These are phyloP conservation scores for Phytophthora podocarpi DNA, from an alignment of 352 stramenopile genomes.

Conservation along the genomic window DNA sequence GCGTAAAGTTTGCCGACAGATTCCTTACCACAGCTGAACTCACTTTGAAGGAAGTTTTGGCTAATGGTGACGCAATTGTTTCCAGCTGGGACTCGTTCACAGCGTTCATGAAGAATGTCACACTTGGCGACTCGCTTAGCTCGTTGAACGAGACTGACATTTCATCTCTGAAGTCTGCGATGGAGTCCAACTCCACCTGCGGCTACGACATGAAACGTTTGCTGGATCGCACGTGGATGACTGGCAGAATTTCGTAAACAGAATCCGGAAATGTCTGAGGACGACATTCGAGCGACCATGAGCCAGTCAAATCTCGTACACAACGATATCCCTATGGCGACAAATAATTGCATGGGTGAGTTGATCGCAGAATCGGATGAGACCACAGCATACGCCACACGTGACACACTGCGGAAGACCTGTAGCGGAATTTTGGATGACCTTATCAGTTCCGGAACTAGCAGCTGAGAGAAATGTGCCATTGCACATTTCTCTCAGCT, in stretches of 20 bases:
- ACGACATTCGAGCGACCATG: too few relatives aligned
- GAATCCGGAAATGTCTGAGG: conserved; percentile 23
- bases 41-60: conserved; percentile 35
- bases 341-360: conserved; percentile 38
- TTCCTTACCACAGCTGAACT: conserved; percentile 34
- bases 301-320: conserved; percentile 44
- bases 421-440: too few relatives aligned
- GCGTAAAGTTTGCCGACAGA: conserved; percentile 31
- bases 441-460: too few relatives aligned
- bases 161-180: conserved; percentile 15
- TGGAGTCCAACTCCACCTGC: too few relatives aligned
- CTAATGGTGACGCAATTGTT: conserved; percentile 32
- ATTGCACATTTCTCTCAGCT: conserved; percentile 20
- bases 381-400: too few relatives aligned
- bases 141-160: conserved; percentile 23
- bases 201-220: conserved; percentile 33
- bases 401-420: too few relatives aligned
- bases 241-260: conserved; percentile 18
- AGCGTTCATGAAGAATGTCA: conserved; percentile 28
- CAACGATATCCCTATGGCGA: conserved; percentile 46
- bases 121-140: conserved; percentile 12
- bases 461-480: too few relatives aligned
- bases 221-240: conserved; percentile 30
- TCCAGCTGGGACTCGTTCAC: conserved; percentile 28
- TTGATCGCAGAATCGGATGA: conserved; percentile 27